Conservation (phyloP, 208 protist genomes). For the Leishmania martiniquensis region DNA sequence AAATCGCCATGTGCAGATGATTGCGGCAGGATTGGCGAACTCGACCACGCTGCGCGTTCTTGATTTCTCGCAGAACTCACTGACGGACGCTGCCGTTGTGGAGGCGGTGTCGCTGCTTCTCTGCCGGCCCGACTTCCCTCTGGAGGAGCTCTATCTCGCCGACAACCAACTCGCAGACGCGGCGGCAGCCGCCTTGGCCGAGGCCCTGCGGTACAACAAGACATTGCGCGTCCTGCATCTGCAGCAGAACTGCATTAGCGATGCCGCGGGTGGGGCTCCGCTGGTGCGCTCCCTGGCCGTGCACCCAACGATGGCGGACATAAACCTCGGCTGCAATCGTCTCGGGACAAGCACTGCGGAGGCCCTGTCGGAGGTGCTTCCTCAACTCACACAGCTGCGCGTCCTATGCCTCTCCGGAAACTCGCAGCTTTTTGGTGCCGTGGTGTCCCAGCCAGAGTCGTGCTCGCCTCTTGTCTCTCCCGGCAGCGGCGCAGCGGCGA, state of each 20-base stretch:
- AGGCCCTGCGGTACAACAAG: conserved; percentile 75
- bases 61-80: conserved; percentile 84
- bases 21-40: conserved; percentile 58
- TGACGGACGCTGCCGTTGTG: conserved; percentile 67
- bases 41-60: conserved; percentile 76
- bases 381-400: conserved; percentile 42
- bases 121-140: conserved; percentile 51
- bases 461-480: neutral
- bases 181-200: conserved; percentile 67
- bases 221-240: conserved; percentile 76
- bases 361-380: conserved; percentile 64
- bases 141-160: conserved; percentile 80
- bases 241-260: conserved; percentile 79
- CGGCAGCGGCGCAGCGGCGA: neutral
- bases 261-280: conserved; percentile 58
- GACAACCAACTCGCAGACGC: conserved; percentile 75
- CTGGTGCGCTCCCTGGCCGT: conserved; percentile 55
- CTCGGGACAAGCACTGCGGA: conserved; percentile 50
- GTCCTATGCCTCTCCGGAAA: conserved; percentile 80
- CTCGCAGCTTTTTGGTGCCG: conserved; percentile 33
- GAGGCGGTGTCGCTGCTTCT: conserved; percentile 74
- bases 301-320: conserved; percentile 54
- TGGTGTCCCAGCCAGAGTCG: neutral
- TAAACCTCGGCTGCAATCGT: conserved; percentile 79
- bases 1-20: conserved; percentile 49